Evolutionary conservation across 306 rosid species (phyloP).

Genomic region (Lablab purpureus): DNA sequence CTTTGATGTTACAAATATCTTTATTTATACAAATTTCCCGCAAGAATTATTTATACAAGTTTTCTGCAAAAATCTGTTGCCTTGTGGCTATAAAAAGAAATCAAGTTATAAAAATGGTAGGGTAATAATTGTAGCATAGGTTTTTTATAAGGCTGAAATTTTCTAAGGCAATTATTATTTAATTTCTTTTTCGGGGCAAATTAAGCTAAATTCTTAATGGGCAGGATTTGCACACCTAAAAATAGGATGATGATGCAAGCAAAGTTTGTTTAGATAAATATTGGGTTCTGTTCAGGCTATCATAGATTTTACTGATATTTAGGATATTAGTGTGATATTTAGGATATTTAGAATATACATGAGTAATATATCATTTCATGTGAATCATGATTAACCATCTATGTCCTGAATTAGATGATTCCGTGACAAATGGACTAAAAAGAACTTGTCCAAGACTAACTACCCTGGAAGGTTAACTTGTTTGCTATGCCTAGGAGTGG

Average conservation of each 20-base stretch:
- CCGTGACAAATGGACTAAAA: neutral
- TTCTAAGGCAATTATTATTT: too few relatives aligned
- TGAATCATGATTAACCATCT: neutral
- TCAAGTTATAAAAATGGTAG: too few relatives aligned
- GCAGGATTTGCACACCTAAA: neutral
- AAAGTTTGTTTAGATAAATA: neutral
- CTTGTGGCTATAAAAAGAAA: too few relatives aligned
- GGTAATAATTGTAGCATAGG: too few relatives aligned
- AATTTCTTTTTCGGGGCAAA: too few relatives aligned
- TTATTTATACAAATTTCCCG: too few relatives aligned
- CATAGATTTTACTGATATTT: neutral
- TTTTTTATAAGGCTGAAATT: too few relatives aligned
- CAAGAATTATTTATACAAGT: too few relatives aligned
- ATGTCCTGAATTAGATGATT: neutral
- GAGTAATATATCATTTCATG: neutral
- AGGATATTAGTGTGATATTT: neutral
- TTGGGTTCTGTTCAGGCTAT: constrained; percentile 7
- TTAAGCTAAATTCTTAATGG: neutral
- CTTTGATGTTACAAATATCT: too few relatives aligned
- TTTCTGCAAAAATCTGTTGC: too few relatives aligned
- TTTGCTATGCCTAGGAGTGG: neutral
- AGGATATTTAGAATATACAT: neutral
- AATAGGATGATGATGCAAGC: neutral
- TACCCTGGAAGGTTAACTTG: neutral
- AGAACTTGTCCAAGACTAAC: neutral